Percentiles rank a stretch among this genome's conserved stretches.
Conservation (phyloP, 2,329 filamentous ascomycete genomes). For the Cladosporium sp. region DNA sequence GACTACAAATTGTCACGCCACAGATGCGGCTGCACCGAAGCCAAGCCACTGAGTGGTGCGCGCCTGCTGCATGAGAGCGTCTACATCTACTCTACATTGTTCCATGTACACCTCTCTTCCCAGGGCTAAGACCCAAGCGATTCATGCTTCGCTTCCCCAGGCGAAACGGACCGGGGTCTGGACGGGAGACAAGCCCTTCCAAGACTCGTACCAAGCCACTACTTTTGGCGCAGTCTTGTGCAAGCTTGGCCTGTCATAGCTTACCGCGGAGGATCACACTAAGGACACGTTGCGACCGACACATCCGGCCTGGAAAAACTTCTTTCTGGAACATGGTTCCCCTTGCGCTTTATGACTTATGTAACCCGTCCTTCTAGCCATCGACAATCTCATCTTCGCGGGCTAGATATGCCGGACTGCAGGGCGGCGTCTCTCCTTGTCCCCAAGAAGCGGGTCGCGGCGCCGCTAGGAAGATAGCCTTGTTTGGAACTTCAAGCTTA, state of each 20-base stretch:
- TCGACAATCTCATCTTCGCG: background rate
- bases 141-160: conserved; percentile 10
- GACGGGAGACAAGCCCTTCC: conserved; percentile 3
- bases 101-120: background rate
- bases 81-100: background rate
- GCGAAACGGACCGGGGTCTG: conserved; percentile 14
- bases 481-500: conserved; percentile 11
- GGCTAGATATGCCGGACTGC: background rate
- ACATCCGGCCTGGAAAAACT: background rate
- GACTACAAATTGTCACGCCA: background rate
- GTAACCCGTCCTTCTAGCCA: background rate
- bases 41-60: background rate
- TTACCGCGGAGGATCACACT: conserved; percentile 7
- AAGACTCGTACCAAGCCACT: conserved; percentile 10
- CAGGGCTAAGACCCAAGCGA: background rate
- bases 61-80: background rate
- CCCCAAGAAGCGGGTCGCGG: conserved; percentile 3
- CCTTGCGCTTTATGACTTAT: no score
- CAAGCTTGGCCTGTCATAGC: conserved; percentile 12
- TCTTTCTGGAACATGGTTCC: no score
- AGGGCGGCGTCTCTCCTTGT: background rate
- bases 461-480: conserved; percentile 7
- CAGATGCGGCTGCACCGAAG: background rate
- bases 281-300: background rate
- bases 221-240: conserved; percentile 3